phyloP scores from a whole-genome alignment of 108 stramenopile species.

The Asterionellopsis glacialis region DNA sequence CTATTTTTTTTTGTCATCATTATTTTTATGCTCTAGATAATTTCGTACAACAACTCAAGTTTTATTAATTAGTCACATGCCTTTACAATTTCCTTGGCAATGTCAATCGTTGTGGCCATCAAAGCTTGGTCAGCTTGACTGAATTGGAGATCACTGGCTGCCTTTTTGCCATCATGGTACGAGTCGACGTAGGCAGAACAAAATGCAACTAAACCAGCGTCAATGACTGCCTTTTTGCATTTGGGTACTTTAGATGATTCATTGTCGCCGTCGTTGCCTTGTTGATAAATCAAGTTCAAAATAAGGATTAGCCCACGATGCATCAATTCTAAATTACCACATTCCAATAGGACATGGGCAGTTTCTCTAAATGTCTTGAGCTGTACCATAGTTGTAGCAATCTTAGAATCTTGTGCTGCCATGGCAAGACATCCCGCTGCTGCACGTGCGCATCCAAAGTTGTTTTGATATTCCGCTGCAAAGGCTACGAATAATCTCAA shows the following conservation, averaged over 20 bases:
- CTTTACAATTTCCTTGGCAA: conserved; percentile 61
- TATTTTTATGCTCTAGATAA: no score
- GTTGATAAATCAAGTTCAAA: conserved; percentile 47
- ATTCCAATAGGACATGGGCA: conserved; percentile 49
- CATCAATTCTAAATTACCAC: conserved; percentile 81
- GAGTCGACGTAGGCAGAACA: conserved; percentile 60
- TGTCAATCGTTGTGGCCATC: conserved; percentile 54
- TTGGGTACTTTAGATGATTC: not conserved
- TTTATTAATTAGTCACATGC: conserved; percentile 7
- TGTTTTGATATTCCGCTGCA: conserved; percentile 67
- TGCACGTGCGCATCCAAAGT: conserved; percentile 76
- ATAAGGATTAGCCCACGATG: conserved; percentile 69
- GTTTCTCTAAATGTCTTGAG: conserved; percentile 47
- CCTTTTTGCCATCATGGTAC: conserved; percentile 53
- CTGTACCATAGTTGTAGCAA: conserved; percentile 50
- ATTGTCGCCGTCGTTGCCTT: conserved; percentile 39
- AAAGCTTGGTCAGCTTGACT: conserved; percentile 36
- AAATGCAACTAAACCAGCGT: conserved; percentile 64
- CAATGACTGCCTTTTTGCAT: conserved; percentile 32
- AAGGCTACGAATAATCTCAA: conserved; percentile 89
- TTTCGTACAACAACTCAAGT: no score
- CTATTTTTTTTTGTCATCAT: no score
- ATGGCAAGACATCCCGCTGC: conserved; percentile 88
- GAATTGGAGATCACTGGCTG: conserved; percentile 50
- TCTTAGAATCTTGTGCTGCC: conserved; percentile 53